A percentile compares a stretch with the other conserved stretches of the same genome.
phyloP scores from a whole-genome alignment of 2,329 filamentous ascomycete genomes.

The Metarhizium brunneum region DNA sequence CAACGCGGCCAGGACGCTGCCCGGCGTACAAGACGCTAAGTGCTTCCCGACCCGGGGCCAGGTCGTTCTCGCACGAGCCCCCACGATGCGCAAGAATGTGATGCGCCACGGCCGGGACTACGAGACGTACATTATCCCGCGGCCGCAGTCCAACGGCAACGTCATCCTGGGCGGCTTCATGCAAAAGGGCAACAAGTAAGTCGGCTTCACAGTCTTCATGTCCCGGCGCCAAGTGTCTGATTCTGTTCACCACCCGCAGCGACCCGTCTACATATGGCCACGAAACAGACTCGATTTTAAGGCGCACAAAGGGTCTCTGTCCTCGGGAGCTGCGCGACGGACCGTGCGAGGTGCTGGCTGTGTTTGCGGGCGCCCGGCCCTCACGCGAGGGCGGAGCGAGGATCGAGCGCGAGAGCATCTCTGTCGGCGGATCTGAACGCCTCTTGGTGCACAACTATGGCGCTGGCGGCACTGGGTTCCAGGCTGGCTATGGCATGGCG shows the following conservation, averaged over 20 bases:
- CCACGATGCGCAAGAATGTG: constrained; percentile 22
- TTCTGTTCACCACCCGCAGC: constrained; percentile 7
- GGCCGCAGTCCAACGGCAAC: constrained; percentile 24
- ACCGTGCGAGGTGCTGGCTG: constrained; percentile 21
- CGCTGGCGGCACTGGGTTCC: constrained; percentile 35
- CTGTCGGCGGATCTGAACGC: constrained; percentile 14
- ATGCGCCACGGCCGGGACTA: constrained; percentile 30
- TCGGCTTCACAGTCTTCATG: not conserved
- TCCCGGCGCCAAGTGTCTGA: not conserved
- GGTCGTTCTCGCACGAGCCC: constrained; percentile 25
- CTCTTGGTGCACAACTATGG: constrained; percentile 33
- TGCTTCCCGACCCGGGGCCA: constrained; percentile 33
- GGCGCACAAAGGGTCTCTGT: constrained; percentile 22
- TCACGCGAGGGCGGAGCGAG: constrained; percentile 31
- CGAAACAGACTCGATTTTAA: constrained; percentile 28
- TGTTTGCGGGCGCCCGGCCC: constrained; percentile 22
- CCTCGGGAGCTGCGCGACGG: constrained; percentile 15
- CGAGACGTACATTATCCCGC: constrained; percentile 31
- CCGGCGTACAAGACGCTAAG: constrained; percentile 26
- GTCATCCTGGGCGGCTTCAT: constrained; percentile 29
- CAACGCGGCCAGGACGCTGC: constrained; percentile 22
- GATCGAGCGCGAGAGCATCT: constrained; percentile 30
- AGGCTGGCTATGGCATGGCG: constrained; percentile 32
- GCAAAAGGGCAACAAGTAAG: constrained; percentile 24
- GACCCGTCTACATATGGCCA: constrained; percentile 25